These are phyloP conservation scores for Lasiodiplodia sp. DNA, from an alignment of 2,329 filamentous ascomycete species.

Conservation along the genomic window DNA sequence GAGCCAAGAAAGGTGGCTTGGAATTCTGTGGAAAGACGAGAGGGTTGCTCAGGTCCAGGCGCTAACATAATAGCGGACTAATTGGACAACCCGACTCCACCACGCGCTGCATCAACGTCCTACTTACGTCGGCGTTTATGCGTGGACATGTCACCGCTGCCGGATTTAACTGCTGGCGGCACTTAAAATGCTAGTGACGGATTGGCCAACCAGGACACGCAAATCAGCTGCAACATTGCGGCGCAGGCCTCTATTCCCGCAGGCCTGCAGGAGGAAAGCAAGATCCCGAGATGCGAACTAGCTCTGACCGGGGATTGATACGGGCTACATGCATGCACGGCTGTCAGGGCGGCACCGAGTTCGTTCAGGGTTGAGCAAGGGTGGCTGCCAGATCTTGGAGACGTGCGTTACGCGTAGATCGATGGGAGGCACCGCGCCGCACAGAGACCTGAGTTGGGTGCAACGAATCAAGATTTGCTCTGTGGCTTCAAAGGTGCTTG, in stretches of 20 bases:
- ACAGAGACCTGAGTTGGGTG: not conserved
- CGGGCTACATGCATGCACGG: not conserved
- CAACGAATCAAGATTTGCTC: not conserved
- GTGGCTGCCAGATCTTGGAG: not conserved
- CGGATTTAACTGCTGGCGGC: not conserved
- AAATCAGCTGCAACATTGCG: not conserved
- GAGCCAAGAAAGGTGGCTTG: not conserved
- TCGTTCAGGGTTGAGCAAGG: not conserved
- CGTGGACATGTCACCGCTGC: not conserved
- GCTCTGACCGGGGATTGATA: not conserved
- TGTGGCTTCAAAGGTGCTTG: not conserved
- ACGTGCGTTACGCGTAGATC: not conserved
- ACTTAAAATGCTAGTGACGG: not conserved
- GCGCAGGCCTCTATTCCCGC: not conserved
- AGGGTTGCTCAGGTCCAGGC: not conserved
- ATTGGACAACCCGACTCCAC: not conserved
- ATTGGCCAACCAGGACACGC: not conserved
- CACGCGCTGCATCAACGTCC: too few species aligned
- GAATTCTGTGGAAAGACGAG: not conserved
- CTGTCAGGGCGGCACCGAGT: not conserved
- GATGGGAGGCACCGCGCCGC: not conserved
- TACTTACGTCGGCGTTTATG: not conserved
- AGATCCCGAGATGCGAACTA: not conserved
- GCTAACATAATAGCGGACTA: not conserved
- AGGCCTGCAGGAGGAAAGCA: not conserved